These are phyloP conservation scores for Calophaca sinica DNA, from an alignment of 306 rosid species.

Conservation along the genomic window DNA sequence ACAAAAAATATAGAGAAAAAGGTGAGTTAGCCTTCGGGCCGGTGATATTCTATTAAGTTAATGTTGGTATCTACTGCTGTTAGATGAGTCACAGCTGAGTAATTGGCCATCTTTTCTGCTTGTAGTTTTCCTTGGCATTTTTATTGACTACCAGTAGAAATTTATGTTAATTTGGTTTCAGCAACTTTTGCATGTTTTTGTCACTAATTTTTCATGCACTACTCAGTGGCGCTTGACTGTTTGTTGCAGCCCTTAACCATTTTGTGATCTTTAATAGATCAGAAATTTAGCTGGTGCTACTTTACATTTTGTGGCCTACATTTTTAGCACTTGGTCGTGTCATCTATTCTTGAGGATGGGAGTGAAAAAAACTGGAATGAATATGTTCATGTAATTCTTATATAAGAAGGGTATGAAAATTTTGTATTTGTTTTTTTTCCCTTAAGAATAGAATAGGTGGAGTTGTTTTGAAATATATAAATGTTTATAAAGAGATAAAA, in stretches of 20 bases:
- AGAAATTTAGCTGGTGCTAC: not conserved
- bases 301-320: too few relatives aligned
- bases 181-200: constrained; percentile 13
- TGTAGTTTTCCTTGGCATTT: constrained; percentile 52
- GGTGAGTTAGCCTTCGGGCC: constrained; percentile 59
- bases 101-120: constrained; percentile 47
- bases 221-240: not conserved
- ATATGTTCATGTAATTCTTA: not conserved
- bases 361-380: not conserved
- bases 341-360: not conserved
- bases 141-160: constrained; percentile 45
- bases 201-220: constrained; percentile 3
- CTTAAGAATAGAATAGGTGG: not conserved
- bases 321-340: not conserved
- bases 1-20: constrained; percentile 12
- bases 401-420: not conserved
- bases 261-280: constrained; percentile 1
- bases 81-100: constrained; percentile 47
- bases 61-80: constrained; percentile 54
- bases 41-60: constrained; percentile 43
- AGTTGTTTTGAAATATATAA: not conserved
- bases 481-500: not conserved
- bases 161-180: constrained; percentile 51
- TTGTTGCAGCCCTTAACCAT: constrained; percentile 2
- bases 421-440: too few relatives aligned